Conservation (phyloP, 371 early-diverging fungal genomes). For the Mortierella polycephala region DNA sequence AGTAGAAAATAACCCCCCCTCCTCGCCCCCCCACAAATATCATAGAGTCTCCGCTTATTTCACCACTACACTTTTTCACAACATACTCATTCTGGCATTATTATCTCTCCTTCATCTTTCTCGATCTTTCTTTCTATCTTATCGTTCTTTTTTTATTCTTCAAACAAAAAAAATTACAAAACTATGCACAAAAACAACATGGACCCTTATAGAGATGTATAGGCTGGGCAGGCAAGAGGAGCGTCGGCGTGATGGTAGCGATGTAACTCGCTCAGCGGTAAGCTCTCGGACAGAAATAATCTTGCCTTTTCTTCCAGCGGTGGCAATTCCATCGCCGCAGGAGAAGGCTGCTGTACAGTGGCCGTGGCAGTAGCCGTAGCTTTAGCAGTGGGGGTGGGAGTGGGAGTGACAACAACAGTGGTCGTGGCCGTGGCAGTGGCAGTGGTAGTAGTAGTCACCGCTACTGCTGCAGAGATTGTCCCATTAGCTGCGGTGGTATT, state of each 20-base stretch:
- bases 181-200: too few relatives aligned
- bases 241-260: too few relatives aligned
- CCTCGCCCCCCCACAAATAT: too few relatives aligned
- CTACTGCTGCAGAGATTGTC: background rate
- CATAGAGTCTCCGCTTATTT: too few relatives aligned
- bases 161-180: background rate
- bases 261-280: too few relatives aligned
- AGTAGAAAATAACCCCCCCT: too few relatives aligned
- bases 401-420: background rate
- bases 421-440: background rate
- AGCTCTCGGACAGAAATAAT: too few relatives aligned
- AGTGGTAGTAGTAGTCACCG: background rate
- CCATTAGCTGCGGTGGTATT: background rate
- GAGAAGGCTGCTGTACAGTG: too few relatives aligned
- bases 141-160: slow-evolving; percentile 1
- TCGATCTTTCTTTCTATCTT: background rate
- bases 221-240: too few relatives aligned
- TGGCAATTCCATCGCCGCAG: background rate
- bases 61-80: too few relatives aligned
- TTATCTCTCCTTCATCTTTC: background rate
- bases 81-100: too few relatives aligned
- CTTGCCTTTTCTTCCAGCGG: slow-evolving; percentile 13
- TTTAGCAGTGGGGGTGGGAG: background rate
- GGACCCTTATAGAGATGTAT: too few relatives aligned
- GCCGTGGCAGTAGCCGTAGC: slow-evolving; percentile 3